A percentile compares a stretch with the other conserved stretches of the same genome.
phyloP scores from a whole-genome alignment of 768 basidiomycete genomes.

The Xanthoconium purpureum region DNA sequence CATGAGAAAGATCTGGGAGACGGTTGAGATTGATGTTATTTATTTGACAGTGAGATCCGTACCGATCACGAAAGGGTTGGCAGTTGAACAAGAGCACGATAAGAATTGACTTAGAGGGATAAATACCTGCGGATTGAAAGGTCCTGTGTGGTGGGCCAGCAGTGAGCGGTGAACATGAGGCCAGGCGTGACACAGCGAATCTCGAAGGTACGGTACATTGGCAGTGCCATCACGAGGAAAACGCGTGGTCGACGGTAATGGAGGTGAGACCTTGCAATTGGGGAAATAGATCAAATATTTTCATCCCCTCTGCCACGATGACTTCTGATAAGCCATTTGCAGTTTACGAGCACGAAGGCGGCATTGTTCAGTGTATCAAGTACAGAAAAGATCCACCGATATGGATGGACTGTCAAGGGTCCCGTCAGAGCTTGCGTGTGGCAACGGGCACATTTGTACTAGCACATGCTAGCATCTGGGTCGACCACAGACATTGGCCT shows the following conservation, averaged over 20 bases:
- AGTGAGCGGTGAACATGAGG: not conserved
- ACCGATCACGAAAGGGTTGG: constrained; percentile 1
- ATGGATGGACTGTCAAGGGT: no score
- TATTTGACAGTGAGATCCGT: constrained; percentile 2
- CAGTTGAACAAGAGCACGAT: not conserved
- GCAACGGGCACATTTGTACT: no score
- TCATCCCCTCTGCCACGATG: no score
- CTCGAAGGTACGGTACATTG: not conserved
- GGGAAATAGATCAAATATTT: not conserved
- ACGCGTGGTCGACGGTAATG: not conserved
- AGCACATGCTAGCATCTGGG: no score
- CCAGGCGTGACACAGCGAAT: not conserved
- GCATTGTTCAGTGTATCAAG: no score
- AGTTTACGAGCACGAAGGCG: no score
- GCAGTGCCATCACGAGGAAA: not conserved
- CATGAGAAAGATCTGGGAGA: constrained; percentile 10
- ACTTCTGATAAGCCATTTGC: no score
- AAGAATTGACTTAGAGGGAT: not conserved
- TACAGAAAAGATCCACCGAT: no score
- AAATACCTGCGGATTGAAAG: constrained; percentile 4
- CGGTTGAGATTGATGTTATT: not conserved
- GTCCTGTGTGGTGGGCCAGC: not conserved
- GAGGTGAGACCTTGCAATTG: not conserved
- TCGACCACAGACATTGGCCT: no score
- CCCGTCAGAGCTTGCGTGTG: no score